Evolutionary conservation across 2,329 filamentous ascomycete genomes (phyloP).

Genomic region (Neoscytalidium dimidiatum): DNA sequence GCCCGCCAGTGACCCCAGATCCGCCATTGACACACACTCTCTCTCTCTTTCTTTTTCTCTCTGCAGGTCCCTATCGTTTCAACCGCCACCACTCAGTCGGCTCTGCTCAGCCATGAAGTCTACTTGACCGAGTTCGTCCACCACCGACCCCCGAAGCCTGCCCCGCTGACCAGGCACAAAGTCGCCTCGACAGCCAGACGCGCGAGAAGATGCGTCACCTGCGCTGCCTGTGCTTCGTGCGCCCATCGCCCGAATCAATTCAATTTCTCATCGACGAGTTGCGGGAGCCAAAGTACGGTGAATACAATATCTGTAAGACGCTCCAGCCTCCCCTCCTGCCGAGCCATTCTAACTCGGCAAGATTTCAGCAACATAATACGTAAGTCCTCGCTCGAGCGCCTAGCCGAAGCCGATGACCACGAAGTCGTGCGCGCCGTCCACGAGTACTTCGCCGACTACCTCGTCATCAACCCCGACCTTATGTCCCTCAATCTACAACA

Average conservation of each 20-base stretch:
- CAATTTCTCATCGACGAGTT: slow-evolving; percentile 94
- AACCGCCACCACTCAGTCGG: slow-evolving; percentile 92
- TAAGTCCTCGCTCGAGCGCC: slow-evolving; percentile 89
- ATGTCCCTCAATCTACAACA: slow-evolving; percentile 77
- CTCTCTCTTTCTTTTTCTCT: too few species aligned
- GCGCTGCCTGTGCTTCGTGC: slow-evolving; percentile 87
- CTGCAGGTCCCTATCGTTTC: slow-evolving; percentile 81
- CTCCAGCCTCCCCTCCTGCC: slow-evolving; percentile 13
- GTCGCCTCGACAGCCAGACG: slow-evolving; percentile 80
- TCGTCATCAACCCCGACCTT: slow-evolving; percentile 92
- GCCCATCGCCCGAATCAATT: slow-evolving; percentile 89
- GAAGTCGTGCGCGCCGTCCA: slow-evolving; percentile 94
- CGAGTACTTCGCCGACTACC: slow-evolving; percentile 95
- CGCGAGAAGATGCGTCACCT: slow-evolving; percentile 98
- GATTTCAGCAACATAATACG: slow-evolving; percentile 97
- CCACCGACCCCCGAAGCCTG: slow-evolving; percentile 18
- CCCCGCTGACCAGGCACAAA: slow-evolving; percentile 33
- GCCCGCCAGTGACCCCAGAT: slow-evolving; percentile 23
- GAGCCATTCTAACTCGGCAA: slow-evolving; percentile 28
- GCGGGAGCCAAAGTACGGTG: slow-evolving; percentile 92
- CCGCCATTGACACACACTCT: slow-evolving; percentile 18
- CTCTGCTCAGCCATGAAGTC: slow-evolving; percentile 92
- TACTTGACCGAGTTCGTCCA: slow-evolving; percentile 79
- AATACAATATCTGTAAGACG: slow-evolving; percentile 78
- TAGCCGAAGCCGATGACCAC: slow-evolving; percentile 96